Evolutionary conservation across 2,329 filamentous ascomycete species (phyloP).

Genomic region (Rachicladosporium sp.): DNA sequence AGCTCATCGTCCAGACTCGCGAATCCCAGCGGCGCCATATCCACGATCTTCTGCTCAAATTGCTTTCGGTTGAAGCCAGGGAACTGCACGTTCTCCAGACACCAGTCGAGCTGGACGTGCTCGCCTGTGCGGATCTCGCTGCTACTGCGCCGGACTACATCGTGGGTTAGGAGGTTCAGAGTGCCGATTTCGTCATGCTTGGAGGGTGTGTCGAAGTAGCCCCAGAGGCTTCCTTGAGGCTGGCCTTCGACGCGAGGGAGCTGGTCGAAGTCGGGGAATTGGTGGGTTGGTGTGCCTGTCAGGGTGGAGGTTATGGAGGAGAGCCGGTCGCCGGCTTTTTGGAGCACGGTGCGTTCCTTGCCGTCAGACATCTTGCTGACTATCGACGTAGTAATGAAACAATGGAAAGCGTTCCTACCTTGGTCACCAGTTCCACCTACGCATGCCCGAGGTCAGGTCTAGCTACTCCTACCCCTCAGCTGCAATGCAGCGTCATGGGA

Average conservation of each 20-base stretch:
- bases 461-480: no score
- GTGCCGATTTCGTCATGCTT: slow-evolving; percentile 40
- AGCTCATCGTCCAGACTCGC: slow-evolving; percentile 35
- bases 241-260: slow-evolving; percentile 14
- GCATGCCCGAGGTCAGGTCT: no score
- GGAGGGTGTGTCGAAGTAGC: slow-evolving; percentile 39
- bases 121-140: slow-evolving; percentile 36
- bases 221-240: slow-evolving; percentile 27
- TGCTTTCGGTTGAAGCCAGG: slow-evolving; percentile 18
- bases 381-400: background rate
- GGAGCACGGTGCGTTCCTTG: slow-evolving; percentile 10
- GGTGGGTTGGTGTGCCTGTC: slow-evolving; percentile 2
- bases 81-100: slow-evolving; percentile 19
- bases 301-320: slow-evolving; percentile 12
- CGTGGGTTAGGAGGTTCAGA: slow-evolving; percentile 40
- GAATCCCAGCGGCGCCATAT: slow-evolving; percentile 8
- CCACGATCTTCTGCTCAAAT: slow-evolving; percentile 19
- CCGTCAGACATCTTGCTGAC: slow-evolving; percentile 9
- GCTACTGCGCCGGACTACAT: slow-evolving; percentile 27
- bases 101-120: slow-evolving; percentile 43
- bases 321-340: slow-evolving; percentile 13
- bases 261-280: slow-evolving; percentile 15
- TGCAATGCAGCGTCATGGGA: no score
- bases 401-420: no score
- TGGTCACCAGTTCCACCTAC: no score